Evolutionary conservation across 352 stramenopile genomes (phyloP), one percentile per base, ranked within the genome.

Genomic region (Blastocystis sp.): DNA sequence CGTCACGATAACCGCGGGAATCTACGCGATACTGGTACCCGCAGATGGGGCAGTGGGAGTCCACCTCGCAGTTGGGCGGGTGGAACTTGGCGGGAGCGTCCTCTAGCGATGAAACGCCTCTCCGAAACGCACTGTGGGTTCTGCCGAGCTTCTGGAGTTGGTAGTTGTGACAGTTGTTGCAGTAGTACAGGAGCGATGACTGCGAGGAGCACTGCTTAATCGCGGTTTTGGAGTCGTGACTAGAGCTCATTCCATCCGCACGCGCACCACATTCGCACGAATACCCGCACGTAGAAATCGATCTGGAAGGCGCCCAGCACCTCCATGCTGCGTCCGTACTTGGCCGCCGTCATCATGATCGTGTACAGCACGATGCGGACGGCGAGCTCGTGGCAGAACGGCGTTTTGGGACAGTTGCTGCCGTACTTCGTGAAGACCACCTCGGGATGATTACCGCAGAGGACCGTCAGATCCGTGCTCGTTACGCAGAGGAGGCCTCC

Each of bases 271-370:
- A 99, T 96, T 85, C 98, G 96, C 21, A 99, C 96, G 93, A 99
- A 99, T 60, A 99, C 95, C 67, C 98, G 96, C 61, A 98, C 94
- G 93, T 99, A 99, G 91, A 99, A 99, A 82, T 98, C 96, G 91
- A 99, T 99, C 90, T 96, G 97, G 79, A 98, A 97, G 51, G 95
- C 98, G 31, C 98, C 94, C 29, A 99, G 94, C 0, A 97, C 97
- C 82, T 98, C 94, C 91, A 99, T 98, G 90, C 97, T 95, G 71
- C 96, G 93, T 90, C 96, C 95, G 91, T 99, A 99, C 60, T 94
- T 94, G 88, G 98, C 98, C 0, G 97, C 97, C 2, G 93, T 93
- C 29, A 94, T 94, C 88, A 98, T 96, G 60, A 99, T 95, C 35
- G 95, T 94, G 91, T 98, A 94, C 60, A 99, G 92, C 37, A 99